phyloP scores from a whole-genome alignment of 1,284 basidiomycete species.

The Mixia osmundae region DNA sequence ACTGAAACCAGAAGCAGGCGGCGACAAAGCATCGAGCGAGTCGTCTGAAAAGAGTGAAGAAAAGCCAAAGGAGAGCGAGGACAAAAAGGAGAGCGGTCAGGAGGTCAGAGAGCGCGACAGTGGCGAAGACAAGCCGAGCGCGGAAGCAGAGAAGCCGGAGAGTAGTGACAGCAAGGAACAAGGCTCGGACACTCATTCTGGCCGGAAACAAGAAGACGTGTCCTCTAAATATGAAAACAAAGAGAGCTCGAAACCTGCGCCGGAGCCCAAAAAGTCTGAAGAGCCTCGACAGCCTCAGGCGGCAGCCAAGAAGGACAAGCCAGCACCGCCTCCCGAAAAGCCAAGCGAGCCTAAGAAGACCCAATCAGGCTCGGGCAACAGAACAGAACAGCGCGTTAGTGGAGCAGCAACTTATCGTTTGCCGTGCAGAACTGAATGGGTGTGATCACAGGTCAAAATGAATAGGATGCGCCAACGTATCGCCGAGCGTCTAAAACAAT shows the following conservation, averaged over 20 bases:
- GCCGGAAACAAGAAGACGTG: background rate
- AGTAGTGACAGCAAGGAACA: background rate
- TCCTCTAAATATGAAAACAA: no score
- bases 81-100: slow-evolving; percentile 21
- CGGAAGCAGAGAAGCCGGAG: slow-evolving; percentile 20
- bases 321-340: slow-evolving; percentile 13
- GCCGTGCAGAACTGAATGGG: background rate
- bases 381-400: slow-evolving; percentile 63
- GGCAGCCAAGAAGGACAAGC: slow-evolving; percentile 16
- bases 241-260: background rate
- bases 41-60: slow-evolving; percentile 28
- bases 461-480: slow-evolving; percentile 92
- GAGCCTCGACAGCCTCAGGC: background rate
- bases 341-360: slow-evolving; percentile 11
- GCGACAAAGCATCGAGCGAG: slow-evolving; percentile 22
- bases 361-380: slow-evolving; percentile 20
- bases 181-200: background rate
- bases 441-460: slow-evolving; percentile 56
- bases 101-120: slow-evolving; percentile 10
- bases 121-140: slow-evolving; percentile 20
- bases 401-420: background rate
- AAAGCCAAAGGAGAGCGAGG: slow-evolving; percentile 26
- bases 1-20: slow-evolving; percentile 3
- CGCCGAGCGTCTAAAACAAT: slow-evolving; percentile 90
- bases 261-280: slow-evolving; percentile 2